Evolutionary conservation across 495 filamentous ascomycete species (phyloP), one percentile per base, ranked within the genome.

Genomic region (Daldinia grandis): DNA sequence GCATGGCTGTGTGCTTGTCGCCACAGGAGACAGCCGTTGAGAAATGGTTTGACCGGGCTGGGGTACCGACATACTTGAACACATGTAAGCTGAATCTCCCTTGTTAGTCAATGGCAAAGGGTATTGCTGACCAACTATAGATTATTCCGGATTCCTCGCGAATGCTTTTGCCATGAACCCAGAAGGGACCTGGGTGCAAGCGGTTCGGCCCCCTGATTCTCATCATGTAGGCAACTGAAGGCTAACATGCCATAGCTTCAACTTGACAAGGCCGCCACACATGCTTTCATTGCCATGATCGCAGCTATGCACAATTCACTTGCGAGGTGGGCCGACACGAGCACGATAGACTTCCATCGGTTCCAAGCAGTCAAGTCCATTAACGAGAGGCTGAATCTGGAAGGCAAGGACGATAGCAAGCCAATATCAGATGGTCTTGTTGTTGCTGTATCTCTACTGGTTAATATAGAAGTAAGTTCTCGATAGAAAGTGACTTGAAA

Each of bases 121-220:
- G 33, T 2, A 10, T 62, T 47, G 37, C 33, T 77, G 44, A 77
- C 57, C 10, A 17, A 40, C 4, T 10, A 17, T 42, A 77, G 75
- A 77, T 37, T 77, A 77, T 38, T 69, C 73, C n/a, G 69, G 75
- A 5, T 77, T 77, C 21, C 73, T 77, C 12, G 75, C 73, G 5
- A 77, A 77, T 49, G 73, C 75, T 15, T 77, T 77, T 38, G 75
- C 75, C 27, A 77, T 77, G 75, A 77, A 77, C n/a, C 75, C 75
- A 0, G 69, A 77, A 58, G 75, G 75, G 10, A 75, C 71, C 21
- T 77, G 74, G 66, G 66, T 77, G 27, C 69, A 77, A 57, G 69
- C 73, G 5, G 75, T 77, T 27, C 71, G 66, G 58, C 10, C 44
- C 7, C 2, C 37, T 17, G 14, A 30, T 40, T 2, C 27, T 17